A percentile compares a stretch with the other conserved stretches of the same genome.
Conservation (phyloP, 2,329 filamentous ascomycete species). For the Penicillium digitatum region DNA sequence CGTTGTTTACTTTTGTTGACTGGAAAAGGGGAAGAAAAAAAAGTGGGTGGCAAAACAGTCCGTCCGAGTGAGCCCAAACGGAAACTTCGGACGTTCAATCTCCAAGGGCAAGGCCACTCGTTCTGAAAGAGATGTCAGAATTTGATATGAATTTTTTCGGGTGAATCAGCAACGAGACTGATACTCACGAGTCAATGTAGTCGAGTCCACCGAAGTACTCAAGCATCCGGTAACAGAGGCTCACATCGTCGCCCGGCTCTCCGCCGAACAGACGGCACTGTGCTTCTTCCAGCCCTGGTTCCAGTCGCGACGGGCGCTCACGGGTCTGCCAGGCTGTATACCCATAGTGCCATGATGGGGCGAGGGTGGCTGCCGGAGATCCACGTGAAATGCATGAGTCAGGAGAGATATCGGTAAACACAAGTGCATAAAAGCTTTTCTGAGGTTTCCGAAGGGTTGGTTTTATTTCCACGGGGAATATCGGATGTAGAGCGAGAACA, state of each 20-base stretch:
- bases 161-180: neutral
- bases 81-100: conserved; percentile 19
- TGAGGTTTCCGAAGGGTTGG: conserved; percentile 9
- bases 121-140: conserved; percentile 19
- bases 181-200: conserved; percentile 44
- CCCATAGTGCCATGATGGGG: conserved; percentile 44
- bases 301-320: conserved; percentile 30
- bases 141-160: conserved; percentile 11
- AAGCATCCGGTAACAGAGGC: conserved; percentile 48
- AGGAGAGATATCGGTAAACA: conserved; percentile 16
- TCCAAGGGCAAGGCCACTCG: conserved; percentile 25
- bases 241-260: conserved; percentile 43
- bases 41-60: neutral
- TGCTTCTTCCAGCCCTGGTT: conserved; percentile 36
- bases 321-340: conserved; percentile 40
- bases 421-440: conserved; percentile 15
- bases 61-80: neutral
- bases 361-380: conserved; percentile 28
- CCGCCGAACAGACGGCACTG: conserved; percentile 46
- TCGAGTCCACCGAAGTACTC: conserved; percentile 49
- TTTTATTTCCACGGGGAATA: neutral
- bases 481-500: conserved; percentile 5
- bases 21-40: conserved; percentile 11
- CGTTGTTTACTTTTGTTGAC: conserved; percentile 15
- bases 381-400: conserved; percentile 23